Evolutionary conservation across 805 yeast genomes (phyloP), one percentile per base, ranked within the genome.

Genomic region (Myxozyma kluyveri): DNA sequence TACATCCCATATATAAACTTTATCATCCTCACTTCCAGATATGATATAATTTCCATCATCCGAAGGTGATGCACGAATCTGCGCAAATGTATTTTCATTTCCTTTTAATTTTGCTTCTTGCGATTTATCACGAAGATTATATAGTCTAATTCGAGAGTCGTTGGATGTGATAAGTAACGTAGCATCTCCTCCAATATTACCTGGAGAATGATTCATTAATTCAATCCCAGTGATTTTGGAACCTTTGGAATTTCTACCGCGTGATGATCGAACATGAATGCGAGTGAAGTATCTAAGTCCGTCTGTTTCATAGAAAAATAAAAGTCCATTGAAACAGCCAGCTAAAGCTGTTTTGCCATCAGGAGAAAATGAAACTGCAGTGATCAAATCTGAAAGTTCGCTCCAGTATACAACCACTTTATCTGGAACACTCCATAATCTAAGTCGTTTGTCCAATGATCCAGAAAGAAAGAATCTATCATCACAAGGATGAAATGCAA

Each of bases 371-470:
- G 80, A 79, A 38, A 86, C 73, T 0, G 96, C 86, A 0, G 96
- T 88, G 12, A 89, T 80, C 48, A 85, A 68, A 52, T 80, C 83
- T 3, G 81, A 77, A 18, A 86, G 77, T 42, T 83, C 83, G 45
- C 77, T 74, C 58, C 80, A 75, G 64, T 71, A 85, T 6, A 83
- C 75, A 3, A 85, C 82, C 41, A 77, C 77, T 33, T 76, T 74
- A 51, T 90, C 97, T 42, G 89, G 72, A 24, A 90, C 83, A 0
- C 91, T 84, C 95, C 96, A 88, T n/a, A 90, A 67, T 50, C 95
- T 70, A 17, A 87, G 75, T 21, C 78, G 73, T 52, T 84, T 83
- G 63, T 88, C 96, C 56, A 89, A 71, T 46, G 91, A 84, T 4
- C 95, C 91, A 57, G 89, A 82, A 2, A 85, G 66, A 66, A 90